Evolutionary conservation across 2,329 filamentous ascomycete genomes (phyloP).

Genomic region (Ophiostoma montium): DNA sequence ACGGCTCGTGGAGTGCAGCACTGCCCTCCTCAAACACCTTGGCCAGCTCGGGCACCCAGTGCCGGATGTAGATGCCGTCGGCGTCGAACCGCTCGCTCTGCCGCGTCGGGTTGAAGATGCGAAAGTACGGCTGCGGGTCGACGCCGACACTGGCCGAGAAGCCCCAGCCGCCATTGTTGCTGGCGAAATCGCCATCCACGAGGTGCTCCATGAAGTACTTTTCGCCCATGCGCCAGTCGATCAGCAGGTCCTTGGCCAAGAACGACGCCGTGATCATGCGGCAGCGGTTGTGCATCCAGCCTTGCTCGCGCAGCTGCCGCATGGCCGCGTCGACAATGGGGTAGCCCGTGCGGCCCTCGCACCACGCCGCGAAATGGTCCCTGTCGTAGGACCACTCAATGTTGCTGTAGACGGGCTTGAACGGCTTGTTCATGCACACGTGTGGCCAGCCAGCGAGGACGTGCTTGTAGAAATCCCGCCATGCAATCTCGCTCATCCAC

Average conservation of each 20-base stretch:
- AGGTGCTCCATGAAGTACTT: slow-evolving; percentile 69
- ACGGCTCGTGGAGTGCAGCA: slow-evolving; percentile 69
- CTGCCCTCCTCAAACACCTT: slow-evolving; percentile 44
- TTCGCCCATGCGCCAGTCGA: slow-evolving; percentile 78
- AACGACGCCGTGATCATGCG: slow-evolving; percentile 78
- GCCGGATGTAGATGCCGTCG: slow-evolving; percentile 64
- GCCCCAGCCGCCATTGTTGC: slow-evolving; percentile 56
- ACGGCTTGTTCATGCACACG: slow-evolving; percentile 52
- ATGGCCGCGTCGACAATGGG: slow-evolving; percentile 80
- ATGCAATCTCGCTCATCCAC: slow-evolving; percentile 75
- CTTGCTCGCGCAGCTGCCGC: slow-evolving; percentile 55
- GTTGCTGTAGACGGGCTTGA: slow-evolving; percentile 72
- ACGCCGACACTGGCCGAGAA: slow-evolving; percentile 26
- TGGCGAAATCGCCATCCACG: slow-evolving; percentile 67
- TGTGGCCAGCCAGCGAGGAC: slow-evolving; percentile 78
- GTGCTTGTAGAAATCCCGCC: slow-evolving; percentile 81
- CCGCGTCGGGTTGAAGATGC: slow-evolving; percentile 74
- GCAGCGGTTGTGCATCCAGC: slow-evolving; percentile 74
- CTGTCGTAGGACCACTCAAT: slow-evolving; percentile 68
- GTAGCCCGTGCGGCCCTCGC: slow-evolving; percentile 58
- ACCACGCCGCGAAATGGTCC: slow-evolving; percentile 60
- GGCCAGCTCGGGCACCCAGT: slow-evolving; percentile 66
- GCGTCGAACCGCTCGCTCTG: slow-evolving; percentile 81
- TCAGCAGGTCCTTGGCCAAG: slow-evolving; percentile 61
- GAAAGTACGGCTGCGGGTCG: slow-evolving; percentile 59